Evolutionary conservation across 177 flowering plant species (phyloP).

Genomic region (Vitis hybrid): DNA sequence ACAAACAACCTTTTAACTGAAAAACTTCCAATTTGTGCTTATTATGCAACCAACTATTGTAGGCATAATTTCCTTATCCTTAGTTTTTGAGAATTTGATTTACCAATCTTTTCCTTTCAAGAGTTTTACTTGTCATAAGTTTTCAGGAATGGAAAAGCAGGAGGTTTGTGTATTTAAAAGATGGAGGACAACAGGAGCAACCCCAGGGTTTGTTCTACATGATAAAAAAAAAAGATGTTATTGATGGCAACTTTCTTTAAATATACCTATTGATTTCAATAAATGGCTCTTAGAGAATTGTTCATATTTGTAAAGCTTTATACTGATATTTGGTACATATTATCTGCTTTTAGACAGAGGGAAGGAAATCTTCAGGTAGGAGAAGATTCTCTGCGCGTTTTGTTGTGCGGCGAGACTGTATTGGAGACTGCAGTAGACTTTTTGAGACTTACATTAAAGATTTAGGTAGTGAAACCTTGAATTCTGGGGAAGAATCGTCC

Average conservation of each 20-base stretch:
- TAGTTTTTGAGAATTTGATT: background rate
- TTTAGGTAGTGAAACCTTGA: conserved; percentile 17
- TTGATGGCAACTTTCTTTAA: background rate
- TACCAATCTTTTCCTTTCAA: too few species aligned
- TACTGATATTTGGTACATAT: background rate
- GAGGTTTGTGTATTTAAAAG: background rate
- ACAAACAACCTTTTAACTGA: background rate
- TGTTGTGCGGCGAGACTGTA: conserved; percentile 31
- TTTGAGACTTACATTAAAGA: conserved; percentile 27
- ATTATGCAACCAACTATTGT: background rate
- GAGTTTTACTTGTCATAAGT: background rate
- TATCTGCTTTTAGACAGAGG: conserved; percentile 28
- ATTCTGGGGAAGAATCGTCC: conserved; percentile 8
- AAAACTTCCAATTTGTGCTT: background rate
- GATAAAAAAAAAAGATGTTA: too few species aligned
- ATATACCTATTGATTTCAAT: background rate
- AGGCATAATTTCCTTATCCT: background rate
- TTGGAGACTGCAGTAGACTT: conserved; percentile 33
- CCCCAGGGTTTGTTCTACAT: too few species aligned
- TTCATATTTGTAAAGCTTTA: background rate
- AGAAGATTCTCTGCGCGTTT: conserved; percentile 45
- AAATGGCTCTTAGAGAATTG: background rate
- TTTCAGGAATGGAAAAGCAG: background rate
- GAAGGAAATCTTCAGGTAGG: conserved; percentile 37
- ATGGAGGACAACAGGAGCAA: background rate